phyloP scores from a whole-genome alignment of 164 flowering plant genomes.

The Piper longum region DNA sequence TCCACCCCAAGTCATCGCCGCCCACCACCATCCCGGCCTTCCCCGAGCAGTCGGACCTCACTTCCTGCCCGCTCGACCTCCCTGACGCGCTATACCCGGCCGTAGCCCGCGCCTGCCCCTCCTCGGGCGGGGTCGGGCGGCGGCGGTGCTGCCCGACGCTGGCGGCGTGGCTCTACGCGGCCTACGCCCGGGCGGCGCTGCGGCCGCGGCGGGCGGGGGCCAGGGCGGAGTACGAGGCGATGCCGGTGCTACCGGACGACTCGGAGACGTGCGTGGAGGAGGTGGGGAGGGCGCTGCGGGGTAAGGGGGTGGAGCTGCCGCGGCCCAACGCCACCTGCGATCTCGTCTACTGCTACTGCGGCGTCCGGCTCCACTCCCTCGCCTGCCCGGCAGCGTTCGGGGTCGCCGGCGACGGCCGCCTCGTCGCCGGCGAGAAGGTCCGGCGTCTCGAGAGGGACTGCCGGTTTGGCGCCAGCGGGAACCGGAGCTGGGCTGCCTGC shows the following conservation, averaged over 20 bases:
- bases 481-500: slow-evolving; percentile 44
- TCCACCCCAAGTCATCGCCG: slow-evolving; percentile 9
- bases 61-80: slow-evolving; percentile 57
- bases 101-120: slow-evolving; percentile 39
- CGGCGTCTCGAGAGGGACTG: slow-evolving; percentile 52
- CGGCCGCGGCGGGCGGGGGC: slow-evolving; percentile 19
- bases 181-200: slow-evolving; percentile 69
- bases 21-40: slow-evolving; percentile 80
- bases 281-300: slow-evolving; percentile 36
- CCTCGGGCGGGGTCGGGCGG: slow-evolving; percentile 16
- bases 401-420: too few species aligned
- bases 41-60: slow-evolving; percentile 61
- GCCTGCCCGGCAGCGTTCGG: slow-evolving; percentile 47
- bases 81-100: slow-evolving; percentile 44
- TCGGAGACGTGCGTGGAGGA: slow-evolving; percentile 74
- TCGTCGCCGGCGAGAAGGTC: slow-evolving; percentile 32
- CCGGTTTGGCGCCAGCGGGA: neutral
- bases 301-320: slow-evolving; percentile 33
- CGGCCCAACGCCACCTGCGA: slow-evolving; percentile 71
- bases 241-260: slow-evolving; percentile 80
- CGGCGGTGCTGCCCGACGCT: slow-evolving; percentile 76
- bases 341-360: slow-evolving; percentile 72
- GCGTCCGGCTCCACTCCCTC: slow-evolving; percentile 56
- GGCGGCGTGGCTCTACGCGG: slow-evolving; percentile 78
- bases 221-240: slow-evolving; percentile 6